Base-by-base conservation (phyloP, 2,329 filamentous ascomycete genomes). In the Aspergillus vadensis region DNA sequence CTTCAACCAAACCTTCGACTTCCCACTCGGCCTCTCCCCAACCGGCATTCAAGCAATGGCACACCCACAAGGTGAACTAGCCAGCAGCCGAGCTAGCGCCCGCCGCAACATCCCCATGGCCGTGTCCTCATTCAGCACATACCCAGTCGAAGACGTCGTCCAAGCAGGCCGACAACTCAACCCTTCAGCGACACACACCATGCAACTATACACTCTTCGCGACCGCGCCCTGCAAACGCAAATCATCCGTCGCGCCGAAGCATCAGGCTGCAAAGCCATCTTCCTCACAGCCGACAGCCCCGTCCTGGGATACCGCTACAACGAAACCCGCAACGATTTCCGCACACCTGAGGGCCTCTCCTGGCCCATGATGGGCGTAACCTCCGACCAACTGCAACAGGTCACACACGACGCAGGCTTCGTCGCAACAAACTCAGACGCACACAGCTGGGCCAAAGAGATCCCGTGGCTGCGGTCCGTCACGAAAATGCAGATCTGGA, bases 231-330 rank as follows among this genome's bases (percentile, higher is more conserved):
- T 70, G 14, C 63, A 70, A 48, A 65, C 64, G 17, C 65, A 68
- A 2, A 70, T 74, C 3, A 66, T 72, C 17, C 65, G 55, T 14
- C 70, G 74, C 7, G 71, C 70, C 4, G 71, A 73, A 51, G 69
- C 67, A n/a, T 63, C 70, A 73, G 65, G 75, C 70, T 66, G 76
- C 66, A 81, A 80, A 57, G 84, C 84, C 1, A 73, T 86, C 4
- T 78, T 86, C 38, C 69, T 86, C 2, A 83, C 84, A 0, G 82
- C 83, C 1, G 85, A 86, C 64, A 79, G 78, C 0, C 84, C 84
- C 0, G 77, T 84, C 2, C 75, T 86, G 0, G 84, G 84, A 0
- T 75, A 80, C 5, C 77, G 84, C 0, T 77, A 83, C 48, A 82
- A 83, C 53, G 83, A 86, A 68, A 79, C 79, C 65, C 77, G 82